Evolutionary conservation across 805 yeast species (phyloP), one percentile per base, ranked within the genome.

Genomic region (Metschnikowia cubensis): DNA sequence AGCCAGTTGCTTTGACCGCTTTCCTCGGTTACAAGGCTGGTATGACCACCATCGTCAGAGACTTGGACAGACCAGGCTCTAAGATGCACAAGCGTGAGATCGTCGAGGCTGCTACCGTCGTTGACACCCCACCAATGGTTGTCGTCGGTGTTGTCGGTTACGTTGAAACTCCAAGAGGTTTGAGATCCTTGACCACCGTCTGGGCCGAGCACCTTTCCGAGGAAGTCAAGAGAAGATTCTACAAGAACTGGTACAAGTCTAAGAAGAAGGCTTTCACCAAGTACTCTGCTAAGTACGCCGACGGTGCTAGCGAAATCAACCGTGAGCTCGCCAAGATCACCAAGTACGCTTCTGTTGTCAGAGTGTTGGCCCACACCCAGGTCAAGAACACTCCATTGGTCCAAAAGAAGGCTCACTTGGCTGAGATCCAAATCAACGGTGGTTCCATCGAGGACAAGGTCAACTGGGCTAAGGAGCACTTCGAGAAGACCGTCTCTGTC

Each of bases 201-300:
- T 94, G 99, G 99, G 99, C 99, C 73, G 98, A 94, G 85, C 99
- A 94, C 82, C 85, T 94, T 74, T 87, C 96, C 71, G 99, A 94
- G 76, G 99, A 94, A 81, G 84, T 94, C 79, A 92, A 86, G 88
- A 89, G 99, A 85, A 89, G 97, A 84, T 94, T 94, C 96, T 94
- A 94, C 97, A 94, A 91, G 89, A 94, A 92, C 96, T 94, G 99
- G 99, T 94, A 89, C 96, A 91, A 91, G 86, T 86, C 97, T 67
- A 94, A 94, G 92, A 94, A 94, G 96, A 91, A 91, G 92, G 99
- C 99, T 72, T 94, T 94, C 95, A 88, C 98, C 88, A 91, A 92
- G 82, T 94, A 94, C 89, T 87, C 98, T 77, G 87, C 94, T 78
- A 92, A 94, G 85, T 92, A 91, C 87, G 87, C 97, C 67, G 82